Percentiles rank a stretch among this genome's conserved stretches.
phyloP scores from a whole-genome alignment of 352 stramenopile genomes.

The Phytophthora citrophthora region DNA sequence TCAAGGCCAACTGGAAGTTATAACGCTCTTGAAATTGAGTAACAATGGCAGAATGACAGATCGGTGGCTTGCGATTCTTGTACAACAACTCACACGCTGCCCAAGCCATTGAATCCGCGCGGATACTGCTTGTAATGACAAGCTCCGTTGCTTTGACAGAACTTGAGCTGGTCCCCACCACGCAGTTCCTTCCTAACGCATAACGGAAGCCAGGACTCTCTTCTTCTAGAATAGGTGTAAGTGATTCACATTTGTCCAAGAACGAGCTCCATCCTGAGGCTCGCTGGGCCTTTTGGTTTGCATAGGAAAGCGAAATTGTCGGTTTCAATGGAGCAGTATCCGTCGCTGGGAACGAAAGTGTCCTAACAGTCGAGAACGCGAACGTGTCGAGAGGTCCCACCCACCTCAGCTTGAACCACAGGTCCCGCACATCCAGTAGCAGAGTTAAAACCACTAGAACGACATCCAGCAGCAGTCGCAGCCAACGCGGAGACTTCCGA shows the following conservation, averaged over 20 bases:
- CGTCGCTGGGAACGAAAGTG: constrained; percentile 22
- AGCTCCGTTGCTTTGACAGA: constrained; percentile 36
- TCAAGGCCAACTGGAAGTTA: constrained; percentile 4
- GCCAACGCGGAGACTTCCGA: constrained; percentile 13
- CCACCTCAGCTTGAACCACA: constrained; percentile 69
- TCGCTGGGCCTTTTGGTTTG: constrained; percentile 24
- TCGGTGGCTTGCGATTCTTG: constrained; percentile 48
- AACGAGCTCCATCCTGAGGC: constrained; percentile 58
- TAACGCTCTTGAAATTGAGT: constrained; percentile 53
- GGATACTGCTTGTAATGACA: constrained; percentile 48
- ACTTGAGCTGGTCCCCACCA: constrained; percentile 31
- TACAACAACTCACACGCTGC: constrained; percentile 54
- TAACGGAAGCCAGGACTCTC: constrained; percentile 21
- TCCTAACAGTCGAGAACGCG: constrained; percentile 42
- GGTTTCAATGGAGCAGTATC: constrained; percentile 12
- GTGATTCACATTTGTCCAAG: constrained; percentile 44
- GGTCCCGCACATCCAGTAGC: constrained; percentile 55
- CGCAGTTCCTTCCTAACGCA: constrained; percentile 50
- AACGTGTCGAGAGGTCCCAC: constrained; percentile 48
- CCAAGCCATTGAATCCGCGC: constrained; percentile 64
- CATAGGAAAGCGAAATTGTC: constrained; percentile 14
- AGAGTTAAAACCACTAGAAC: constrained; percentile 37
- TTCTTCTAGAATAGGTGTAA: constrained; percentile 32
- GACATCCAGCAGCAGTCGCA: constrained; percentile 36
- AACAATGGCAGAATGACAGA: constrained; percentile 61